phyloP scores from a whole-genome alignment of 495 filamentous ascomycete species.

The Trichoderma reesei region DNA sequence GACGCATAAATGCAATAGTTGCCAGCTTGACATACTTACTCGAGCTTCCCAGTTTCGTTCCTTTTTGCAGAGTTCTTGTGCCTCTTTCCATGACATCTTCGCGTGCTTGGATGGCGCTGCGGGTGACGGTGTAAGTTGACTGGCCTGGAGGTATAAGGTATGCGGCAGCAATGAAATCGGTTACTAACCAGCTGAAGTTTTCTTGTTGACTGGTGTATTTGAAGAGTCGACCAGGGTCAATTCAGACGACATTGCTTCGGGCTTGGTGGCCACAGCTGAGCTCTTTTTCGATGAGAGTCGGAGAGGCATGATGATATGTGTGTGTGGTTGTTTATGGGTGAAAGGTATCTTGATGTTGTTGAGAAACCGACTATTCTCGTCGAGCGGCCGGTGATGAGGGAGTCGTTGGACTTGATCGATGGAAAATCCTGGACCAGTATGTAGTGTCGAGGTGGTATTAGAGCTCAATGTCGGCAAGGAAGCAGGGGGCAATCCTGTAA shows the following conservation, averaged over 20 bases:
- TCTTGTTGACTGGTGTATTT: neutral
- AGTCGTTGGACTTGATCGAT: too few relatives aligned
- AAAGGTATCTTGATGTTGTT: neutral
- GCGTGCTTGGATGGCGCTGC: neutral
- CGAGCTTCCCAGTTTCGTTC: neutral
- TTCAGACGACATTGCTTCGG: neutral
- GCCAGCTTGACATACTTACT: neutral
- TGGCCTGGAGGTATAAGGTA: neutral
- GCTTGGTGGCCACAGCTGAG: neutral
- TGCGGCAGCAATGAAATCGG: neutral
- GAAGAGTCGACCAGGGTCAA: neutral
- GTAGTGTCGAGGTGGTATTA: too few relatives aligned
- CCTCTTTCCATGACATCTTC: constrained; percentile 5
- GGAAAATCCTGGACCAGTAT: too few relatives aligned
- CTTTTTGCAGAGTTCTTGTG: neutral
- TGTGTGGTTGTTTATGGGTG: neutral
- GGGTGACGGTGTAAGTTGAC: neutral
- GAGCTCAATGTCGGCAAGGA: too few relatives aligned
- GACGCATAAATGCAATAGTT: neutral
- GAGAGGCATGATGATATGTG: neutral
- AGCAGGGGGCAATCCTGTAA: too few relatives aligned
- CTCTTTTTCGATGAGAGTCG: neutral
- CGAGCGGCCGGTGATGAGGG: too few relatives aligned
- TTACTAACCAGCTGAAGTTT: neutral
- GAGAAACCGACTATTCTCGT: neutral